These are phyloP conservation scores for Casuarina equisetifolia DNA, from an alignment of 306 rosid species.

Conservation along the genomic window DNA sequence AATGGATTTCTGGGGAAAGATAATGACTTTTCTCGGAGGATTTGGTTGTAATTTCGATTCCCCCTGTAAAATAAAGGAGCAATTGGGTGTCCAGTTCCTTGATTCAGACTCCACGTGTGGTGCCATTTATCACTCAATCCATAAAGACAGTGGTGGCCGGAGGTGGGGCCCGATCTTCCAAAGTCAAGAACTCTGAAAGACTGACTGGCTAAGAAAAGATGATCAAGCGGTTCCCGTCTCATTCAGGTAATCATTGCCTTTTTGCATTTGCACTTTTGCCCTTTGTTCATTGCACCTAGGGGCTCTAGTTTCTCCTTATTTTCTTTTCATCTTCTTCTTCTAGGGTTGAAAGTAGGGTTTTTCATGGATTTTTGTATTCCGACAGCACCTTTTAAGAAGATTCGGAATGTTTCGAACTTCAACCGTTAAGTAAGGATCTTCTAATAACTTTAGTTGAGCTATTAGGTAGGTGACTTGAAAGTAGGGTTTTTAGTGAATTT, in stretches of 20 bases:
- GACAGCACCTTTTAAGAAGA: too few relatives aligned
- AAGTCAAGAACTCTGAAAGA: conserved; percentile 49
- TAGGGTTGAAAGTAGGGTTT: neutral
- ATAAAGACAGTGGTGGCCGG: conserved; percentile 60
- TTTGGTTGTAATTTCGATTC: conserved; percentile 12
- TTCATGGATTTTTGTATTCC: neutral
- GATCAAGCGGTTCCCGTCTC: conserved; percentile 68
- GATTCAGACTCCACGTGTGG: conserved; percentile 87
- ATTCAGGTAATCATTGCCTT: conserved; percentile 60
- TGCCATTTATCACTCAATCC: conserved; percentile 76
- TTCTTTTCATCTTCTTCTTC: neutral
- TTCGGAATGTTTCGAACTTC: too few relatives aligned
- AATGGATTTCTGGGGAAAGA: neutral
- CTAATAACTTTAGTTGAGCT: too few relatives aligned
- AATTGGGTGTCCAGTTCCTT: conserved; percentile 50
- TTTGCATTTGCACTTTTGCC: conserved; percentile 36
- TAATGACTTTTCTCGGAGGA: neutral
- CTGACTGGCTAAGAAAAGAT: conserved; percentile 39
- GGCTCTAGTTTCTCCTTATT: conserved; percentile 14
- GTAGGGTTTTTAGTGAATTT: too few relatives aligned
- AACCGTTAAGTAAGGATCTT: too few relatives aligned
- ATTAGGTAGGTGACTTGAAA: too few relatives aligned
- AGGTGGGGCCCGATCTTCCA: conserved; percentile 54
- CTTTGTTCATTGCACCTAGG: conserved; percentile 19
- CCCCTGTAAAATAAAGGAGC: neutral